A percentile compares a stretch with the other conserved stretches of the same genome.
These are phyloP conservation scores for Dispira simplex DNA, from an alignment of 192 early-diverging fungal genomes.

Conservation along the genomic window DNA sequence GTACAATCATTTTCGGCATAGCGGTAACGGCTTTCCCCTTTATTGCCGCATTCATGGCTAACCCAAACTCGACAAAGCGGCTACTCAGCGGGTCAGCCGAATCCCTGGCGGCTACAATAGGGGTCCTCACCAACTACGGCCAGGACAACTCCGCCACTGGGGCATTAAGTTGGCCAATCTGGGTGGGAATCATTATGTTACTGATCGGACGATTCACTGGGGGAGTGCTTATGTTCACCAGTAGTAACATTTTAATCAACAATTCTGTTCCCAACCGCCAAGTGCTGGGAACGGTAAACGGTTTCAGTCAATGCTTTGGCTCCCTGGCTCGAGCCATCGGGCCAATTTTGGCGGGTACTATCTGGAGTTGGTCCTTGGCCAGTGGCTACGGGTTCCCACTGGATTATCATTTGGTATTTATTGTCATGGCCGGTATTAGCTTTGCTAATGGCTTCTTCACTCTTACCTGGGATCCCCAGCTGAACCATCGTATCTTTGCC, in stretches of 20 bases:
- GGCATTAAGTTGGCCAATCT: too few species aligned
- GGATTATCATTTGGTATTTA: conserved; percentile 5
- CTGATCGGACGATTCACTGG: neutral
- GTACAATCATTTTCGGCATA: conserved; percentile 11
- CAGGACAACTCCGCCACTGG: too few species aligned
- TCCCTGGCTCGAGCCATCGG: conserved; percentile 4
- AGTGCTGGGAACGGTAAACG: conserved; percentile 7
- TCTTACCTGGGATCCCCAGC: neutral
- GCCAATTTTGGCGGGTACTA: neutral
- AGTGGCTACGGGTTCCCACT: neutral
- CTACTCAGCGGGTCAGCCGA: too few species aligned
- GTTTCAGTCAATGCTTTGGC: neutral
- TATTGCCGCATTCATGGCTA: too few species aligned
- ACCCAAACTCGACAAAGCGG: too few species aligned
- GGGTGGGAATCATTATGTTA: too few species aligned
- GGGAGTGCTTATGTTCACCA: conserved; percentile 4
- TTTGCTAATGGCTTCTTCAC: neutral
- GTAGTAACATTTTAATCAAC: conserved; percentile 2
- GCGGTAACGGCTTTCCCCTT: neutral
- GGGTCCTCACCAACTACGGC: too few species aligned
- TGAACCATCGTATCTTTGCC: neutral
- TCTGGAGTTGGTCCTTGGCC: conserved; percentile 9
- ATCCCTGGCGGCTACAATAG: too few species aligned
- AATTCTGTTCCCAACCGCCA: neutral
- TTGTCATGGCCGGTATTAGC: neutral